phyloP scores from a whole-genome alignment of 345 rosid genomes.

The Bretschneidera sinensis region DNA sequence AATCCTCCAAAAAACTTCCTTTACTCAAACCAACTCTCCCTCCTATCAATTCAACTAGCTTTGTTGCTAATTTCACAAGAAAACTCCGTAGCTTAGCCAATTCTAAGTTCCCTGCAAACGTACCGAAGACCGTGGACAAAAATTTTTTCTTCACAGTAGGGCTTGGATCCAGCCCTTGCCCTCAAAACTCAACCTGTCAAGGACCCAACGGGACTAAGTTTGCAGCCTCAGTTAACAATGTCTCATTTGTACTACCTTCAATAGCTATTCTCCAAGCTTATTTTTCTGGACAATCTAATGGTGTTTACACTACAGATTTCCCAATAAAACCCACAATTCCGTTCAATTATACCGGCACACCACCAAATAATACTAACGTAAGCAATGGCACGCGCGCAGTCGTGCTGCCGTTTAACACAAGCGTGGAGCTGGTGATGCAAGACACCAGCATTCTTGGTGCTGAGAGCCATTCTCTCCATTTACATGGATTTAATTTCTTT shows the following conservation, averaged over 20 bases:
- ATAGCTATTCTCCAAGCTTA: constrained; percentile 38
- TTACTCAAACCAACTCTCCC: constrained; percentile 37
- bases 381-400: constrained; percentile 22
- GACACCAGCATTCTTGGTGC: constrained; percentile 32
- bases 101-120: constrained; percentile 37
- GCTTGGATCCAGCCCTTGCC: constrained; percentile 39
- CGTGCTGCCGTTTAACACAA: constrained; percentile 29
- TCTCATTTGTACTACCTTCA: constrained; percentile 38
- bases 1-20: constrained; percentile 21
- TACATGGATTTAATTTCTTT: constrained; percentile 38
- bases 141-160: constrained; percentile 41
- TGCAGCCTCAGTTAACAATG: constrained; percentile 36
- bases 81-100: constrained; percentile 37
- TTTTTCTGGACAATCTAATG: constrained; percentile 32
- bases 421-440: constrained; percentile 39
- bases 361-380: constrained; percentile 34
- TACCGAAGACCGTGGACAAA: constrained; percentile 29
- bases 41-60: constrained; percentile 25
- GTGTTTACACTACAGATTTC: constrained; percentile 42
- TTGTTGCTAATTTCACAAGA: constrained; percentile 27
- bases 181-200: constrained; percentile 34
- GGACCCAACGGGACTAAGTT: constrained; percentile 41
- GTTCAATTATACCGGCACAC: constrained; percentile 31
- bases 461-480: constrained; percentile 38
- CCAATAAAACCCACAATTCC: constrained; percentile 21